These are phyloP conservation scores for Thermoascus crustaceus DNA, from an alignment of 2,329 filamentous ascomycete genomes.

Conservation along the genomic window DNA sequence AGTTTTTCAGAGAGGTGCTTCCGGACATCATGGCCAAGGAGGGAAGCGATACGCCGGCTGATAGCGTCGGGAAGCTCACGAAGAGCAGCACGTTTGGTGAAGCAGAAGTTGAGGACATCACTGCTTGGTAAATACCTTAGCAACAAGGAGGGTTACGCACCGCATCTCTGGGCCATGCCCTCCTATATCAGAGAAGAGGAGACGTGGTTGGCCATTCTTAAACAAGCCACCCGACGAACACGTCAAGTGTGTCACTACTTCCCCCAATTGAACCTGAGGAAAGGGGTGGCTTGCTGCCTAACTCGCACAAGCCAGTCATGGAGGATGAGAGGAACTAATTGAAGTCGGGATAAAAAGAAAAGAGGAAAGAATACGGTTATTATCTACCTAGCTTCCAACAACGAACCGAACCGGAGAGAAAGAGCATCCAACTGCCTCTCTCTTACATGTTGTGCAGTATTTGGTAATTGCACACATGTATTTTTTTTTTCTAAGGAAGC, in stretches of 20 bases:
- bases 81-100: constrained; percentile 93
- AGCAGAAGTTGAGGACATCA: constrained; percentile 93
- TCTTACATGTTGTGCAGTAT: constrained; percentile 27
- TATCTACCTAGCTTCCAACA: neutral
- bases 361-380: neutral
- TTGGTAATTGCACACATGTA: no score
- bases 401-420: constrained; percentile 29
- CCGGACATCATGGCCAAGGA: constrained; percentile 76
- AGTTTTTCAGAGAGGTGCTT: constrained; percentile 72
- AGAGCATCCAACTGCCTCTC: constrained; percentile 36
- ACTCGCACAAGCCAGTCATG: no score
- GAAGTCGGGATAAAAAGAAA: no score
- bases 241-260: no score
- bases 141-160: neutral
- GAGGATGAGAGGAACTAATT: no score
- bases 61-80: constrained; percentile 53
- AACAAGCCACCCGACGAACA: no score
- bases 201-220: no score
- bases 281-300: no score
- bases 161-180: neutral
- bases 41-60: constrained; percentile 40
- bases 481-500: constrained; percentile 36
- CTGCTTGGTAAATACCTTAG: constrained; percentile 75
- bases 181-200: no score
- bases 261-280: no score